Evolutionary conservation across 2,329 filamentous ascomycete species (phyloP).

Genomic region (Thelonectria olida): DNA sequence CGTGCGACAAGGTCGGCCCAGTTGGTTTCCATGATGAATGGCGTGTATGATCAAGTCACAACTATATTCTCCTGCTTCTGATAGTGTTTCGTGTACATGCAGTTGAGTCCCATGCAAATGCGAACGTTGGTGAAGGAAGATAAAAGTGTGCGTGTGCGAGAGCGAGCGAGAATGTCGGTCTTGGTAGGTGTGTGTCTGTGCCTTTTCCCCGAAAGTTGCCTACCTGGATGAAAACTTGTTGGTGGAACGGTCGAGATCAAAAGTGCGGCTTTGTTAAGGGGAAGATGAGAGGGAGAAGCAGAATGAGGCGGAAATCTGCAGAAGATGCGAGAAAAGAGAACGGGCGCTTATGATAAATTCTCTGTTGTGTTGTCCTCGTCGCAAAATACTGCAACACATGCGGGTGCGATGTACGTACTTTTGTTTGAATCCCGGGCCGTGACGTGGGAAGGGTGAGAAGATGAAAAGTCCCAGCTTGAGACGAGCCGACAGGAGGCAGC

Average conservation of each 20-base stretch:
- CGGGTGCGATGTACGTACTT: neutral
- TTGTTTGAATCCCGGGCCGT: neutral
- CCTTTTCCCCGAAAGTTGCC: conserved; percentile 9
- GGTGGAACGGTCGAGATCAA: neutral
- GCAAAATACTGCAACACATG: neutral
- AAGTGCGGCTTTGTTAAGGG: neutral
- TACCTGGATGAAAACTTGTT: conserved; percentile 1
- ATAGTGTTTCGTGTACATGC: neutral
- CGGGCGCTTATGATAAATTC: neutral
- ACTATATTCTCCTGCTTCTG: neutral
- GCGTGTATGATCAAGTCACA: conserved; percentile 3
- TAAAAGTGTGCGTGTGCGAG: neutral
- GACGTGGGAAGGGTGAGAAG: neutral
- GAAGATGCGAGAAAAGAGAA: neutral
- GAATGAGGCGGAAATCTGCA: neutral
- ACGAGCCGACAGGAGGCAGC: neutral
- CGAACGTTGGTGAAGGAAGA: neutral
- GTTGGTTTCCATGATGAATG: conserved; percentile 38
- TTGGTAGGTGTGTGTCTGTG: conserved; percentile 3
- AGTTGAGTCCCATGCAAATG: neutral
- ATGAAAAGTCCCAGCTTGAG: neutral
- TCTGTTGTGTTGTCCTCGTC: neutral
- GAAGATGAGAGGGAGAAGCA: neutral
- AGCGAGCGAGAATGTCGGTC: neutral
- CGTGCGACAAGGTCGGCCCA: conserved; percentile 58